Evolutionary conservation across 2,329 filamentous ascomycete genomes (phyloP).

Genomic region (Trichoderma sp.): DNA sequence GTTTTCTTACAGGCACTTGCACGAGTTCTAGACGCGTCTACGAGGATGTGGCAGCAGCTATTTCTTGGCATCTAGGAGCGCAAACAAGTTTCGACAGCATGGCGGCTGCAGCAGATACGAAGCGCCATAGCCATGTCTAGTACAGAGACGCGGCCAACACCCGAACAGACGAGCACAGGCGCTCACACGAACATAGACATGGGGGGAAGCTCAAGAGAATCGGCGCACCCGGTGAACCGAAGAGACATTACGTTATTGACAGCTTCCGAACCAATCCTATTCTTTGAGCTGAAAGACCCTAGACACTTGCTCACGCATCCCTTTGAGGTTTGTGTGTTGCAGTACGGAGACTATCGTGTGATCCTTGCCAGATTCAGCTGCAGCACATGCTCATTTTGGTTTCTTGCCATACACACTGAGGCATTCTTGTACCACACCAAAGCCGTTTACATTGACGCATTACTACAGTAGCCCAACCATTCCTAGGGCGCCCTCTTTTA

Average conservation of each 20-base stretch:
- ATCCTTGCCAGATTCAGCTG: neutral
- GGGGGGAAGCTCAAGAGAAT: neutral
- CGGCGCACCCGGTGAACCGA: neutral
- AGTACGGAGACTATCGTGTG: neutral
- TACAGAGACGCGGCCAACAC: neutral
- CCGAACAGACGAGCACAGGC: no score
- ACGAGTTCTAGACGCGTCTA: neutral
- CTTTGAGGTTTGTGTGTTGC: neutral
- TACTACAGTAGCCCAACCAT: neutral
- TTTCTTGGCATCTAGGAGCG: neutral
- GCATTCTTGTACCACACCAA: neutral
- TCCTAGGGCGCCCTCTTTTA: neutral
- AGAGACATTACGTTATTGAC: conserved; percentile 6
- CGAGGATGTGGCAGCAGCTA: neutral
- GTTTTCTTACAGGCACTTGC: neutral
- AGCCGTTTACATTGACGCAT: neutral
- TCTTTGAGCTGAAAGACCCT: neutral
- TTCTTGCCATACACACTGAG: neutral
- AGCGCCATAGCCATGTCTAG: neutral
- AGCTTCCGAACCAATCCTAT: neutral
- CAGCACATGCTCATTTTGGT: conserved; percentile 1
- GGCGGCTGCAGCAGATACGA: neutral
- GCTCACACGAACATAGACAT: neutral
- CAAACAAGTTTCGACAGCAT: neutral
- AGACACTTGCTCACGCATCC: conserved; percentile 7